A percentile compares a stretch with the other conserved stretches of the same genome.
phyloP scores from a whole-genome alignment of 2,329 filamentous ascomycete species.

The Sclerotinia sclerotiorum region DNA sequence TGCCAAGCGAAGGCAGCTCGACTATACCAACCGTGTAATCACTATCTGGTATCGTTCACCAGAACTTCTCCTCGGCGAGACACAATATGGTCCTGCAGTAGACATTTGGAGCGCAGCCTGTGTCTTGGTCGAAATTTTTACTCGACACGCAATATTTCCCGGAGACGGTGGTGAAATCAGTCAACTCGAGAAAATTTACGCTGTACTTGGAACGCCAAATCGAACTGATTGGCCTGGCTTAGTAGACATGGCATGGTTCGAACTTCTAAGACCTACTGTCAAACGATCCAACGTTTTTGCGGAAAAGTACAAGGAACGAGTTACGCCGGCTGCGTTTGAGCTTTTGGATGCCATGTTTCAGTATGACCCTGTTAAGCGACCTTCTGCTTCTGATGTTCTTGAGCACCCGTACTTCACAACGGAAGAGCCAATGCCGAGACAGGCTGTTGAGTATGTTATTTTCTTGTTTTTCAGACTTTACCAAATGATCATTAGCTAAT shows the following conservation, averaged over 20 bases:
- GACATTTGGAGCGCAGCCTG: slow-evolving; percentile 98
- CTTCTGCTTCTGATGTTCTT: slow-evolving; percentile 79
- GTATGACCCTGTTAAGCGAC: slow-evolving; percentile 82
- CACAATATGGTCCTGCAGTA: slow-evolving; percentile 83
- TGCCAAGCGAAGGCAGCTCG: slow-evolving; percentile 83
- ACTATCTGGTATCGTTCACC: slow-evolving; percentile 97
- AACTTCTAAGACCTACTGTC: slow-evolving; percentile 77
- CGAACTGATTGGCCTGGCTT: slow-evolving; percentile 83
- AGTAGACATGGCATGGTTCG: slow-evolving; percentile 95
- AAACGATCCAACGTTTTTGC: slow-evolving; percentile 74
- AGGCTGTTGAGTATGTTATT: slow-evolving; percentile 73
- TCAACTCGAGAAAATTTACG: slow-evolving; percentile 96
- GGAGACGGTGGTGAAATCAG: slow-evolving; percentile 95
- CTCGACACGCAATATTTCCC: slow-evolving; percentile 87
- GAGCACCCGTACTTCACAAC: slow-evolving; percentile 83
- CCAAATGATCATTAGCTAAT: slow-evolving; percentile 32
- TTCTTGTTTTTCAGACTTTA: not conserved
- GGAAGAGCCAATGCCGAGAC: slow-evolving; percentile 74
- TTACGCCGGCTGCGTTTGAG: slow-evolving; percentile 80
- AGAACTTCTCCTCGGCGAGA: slow-evolving; percentile 87
- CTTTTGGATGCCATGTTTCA: slow-evolving; percentile 81
- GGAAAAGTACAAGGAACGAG: slow-evolving; percentile 74
- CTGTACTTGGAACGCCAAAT: slow-evolving; percentile 83
- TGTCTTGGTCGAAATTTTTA: slow-evolving; percentile 96
- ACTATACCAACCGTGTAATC: slow-evolving; percentile 98